phyloP scores from a whole-genome alignment of 495 filamentous ascomycete species.

The Chaetomium fimeti region DNA sequence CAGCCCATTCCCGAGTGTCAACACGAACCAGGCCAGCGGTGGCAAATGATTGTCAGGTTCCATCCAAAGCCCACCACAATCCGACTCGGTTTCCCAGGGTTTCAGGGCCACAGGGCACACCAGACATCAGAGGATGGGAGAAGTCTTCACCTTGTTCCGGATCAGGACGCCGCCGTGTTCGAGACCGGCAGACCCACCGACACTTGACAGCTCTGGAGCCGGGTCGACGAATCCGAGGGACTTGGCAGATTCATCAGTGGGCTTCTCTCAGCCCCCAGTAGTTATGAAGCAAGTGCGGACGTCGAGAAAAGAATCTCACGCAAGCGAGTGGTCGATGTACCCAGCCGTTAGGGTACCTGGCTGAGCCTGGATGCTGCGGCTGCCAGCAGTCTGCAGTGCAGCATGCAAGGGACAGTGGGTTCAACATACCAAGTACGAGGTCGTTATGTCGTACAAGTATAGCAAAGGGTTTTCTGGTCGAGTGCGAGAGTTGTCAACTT shows the following conservation, averaged over 20 bases:
- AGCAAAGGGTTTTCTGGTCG: neutral
- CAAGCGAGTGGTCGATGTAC: no score
- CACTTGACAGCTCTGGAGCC: conserved; percentile 13
- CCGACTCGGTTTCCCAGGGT: conserved; percentile 22
- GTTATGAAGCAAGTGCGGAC: no score
- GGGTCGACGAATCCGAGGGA: conserved; percentile 11
- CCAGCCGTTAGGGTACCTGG: neutral
- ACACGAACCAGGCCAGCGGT: conserved; percentile 17
- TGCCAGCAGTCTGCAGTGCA: conserved; percentile 17
- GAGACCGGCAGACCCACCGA: conserved; percentile 20
- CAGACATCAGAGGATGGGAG: conserved; percentile 9
- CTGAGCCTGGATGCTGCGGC: conserved; percentile 30
- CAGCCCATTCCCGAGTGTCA: neutral
- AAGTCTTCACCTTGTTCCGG: conserved; percentile 18
- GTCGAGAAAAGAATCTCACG: no score
- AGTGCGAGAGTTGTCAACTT: neutral
- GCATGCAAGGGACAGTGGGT: conserved; percentile 26
- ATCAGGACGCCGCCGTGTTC: conserved; percentile 24
- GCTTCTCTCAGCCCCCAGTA: no score
- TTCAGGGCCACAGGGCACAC: no score
- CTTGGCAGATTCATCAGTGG: no score
- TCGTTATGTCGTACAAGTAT: no score
- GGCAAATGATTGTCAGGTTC: conserved; percentile 22
- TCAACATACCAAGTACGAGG: no score
- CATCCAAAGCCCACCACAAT: conserved; percentile 8